phyloP scores from a whole-genome alignment of 1,284 basidiomycete genomes.

The Ceratobasidium sp. region DNA sequence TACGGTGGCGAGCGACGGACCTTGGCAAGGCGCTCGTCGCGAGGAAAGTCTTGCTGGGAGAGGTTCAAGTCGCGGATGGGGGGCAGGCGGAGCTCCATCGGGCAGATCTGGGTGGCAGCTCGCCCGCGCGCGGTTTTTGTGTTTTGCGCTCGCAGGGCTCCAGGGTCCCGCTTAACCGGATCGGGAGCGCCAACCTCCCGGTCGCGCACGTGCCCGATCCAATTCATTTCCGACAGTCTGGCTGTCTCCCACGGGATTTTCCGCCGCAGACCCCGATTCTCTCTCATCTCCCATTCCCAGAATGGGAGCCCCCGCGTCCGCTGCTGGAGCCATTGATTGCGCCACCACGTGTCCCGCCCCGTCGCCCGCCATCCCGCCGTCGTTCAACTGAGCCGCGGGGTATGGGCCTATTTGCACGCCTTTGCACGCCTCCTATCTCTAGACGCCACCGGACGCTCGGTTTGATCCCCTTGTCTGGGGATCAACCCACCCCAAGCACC shows the following conservation, averaged over 20 bases:
- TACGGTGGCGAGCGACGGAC: not conserved
- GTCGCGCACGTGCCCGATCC: not conserved
- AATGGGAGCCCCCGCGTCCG: not conserved
- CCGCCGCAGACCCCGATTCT: conserved; percentile 8
- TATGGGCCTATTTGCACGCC: not conserved
- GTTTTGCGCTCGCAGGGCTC: not conserved
- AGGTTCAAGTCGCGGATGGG: conserved; percentile 38
- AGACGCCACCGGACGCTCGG: not conserved
- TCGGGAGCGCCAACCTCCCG: conserved; percentile 2
- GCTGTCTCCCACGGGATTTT: not conserved
- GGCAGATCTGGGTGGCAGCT: conserved; percentile 10
- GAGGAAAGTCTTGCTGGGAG: not conserved
- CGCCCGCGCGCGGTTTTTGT: conserved; percentile 13
- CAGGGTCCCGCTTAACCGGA: not conserved
- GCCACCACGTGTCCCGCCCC: conserved; percentile 12
- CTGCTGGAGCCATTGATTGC: conserved; percentile 6
- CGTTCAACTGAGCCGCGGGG: not conserved
- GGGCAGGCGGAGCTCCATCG: conserved; percentile 40
- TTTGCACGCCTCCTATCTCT: not conserved
- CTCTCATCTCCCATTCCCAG: not conserved
- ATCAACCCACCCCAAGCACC: not conserved
- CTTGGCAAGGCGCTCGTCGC: conserved; percentile 35
- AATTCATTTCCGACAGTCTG: conserved; percentile 16
- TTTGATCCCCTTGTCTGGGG: not conserved
- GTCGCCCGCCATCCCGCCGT: not conserved